phyloP scores from a whole-genome alignment of 352 stramenopile species.

The Pythium aristosporum region DNA sequence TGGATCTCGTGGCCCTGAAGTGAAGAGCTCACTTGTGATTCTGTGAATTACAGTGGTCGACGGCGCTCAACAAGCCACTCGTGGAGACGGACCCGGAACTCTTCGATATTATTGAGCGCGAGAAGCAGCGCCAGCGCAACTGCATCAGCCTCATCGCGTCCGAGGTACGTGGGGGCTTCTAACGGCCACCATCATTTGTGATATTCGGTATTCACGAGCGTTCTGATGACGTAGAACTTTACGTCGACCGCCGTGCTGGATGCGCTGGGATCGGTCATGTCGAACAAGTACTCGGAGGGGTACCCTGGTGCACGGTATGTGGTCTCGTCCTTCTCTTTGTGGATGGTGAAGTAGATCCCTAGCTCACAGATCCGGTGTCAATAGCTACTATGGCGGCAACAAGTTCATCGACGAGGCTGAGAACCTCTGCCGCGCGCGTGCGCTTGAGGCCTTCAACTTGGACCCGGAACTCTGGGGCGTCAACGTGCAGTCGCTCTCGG shows the following conservation, averaged over 20 bases:
- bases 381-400: conserved; percentile 98
- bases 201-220: too few species aligned
- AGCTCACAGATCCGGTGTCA: conserved; percentile 11
- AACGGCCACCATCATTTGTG: too few species aligned
- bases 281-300: conserved; percentile 99
- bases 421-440: conserved; percentile 95
- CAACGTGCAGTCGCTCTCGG: conserved; percentile 97
- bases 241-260: conserved; percentile 97
- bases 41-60: conserved; percentile 44
- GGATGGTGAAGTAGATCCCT: not conserved
- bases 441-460: conserved; percentile 96
- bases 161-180: conserved; percentile 44
- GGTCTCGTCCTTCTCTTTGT: not conserved
- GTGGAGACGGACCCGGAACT: conserved; percentile 91
- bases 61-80: conserved; percentile 88
- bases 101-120: conserved; percentile 95
- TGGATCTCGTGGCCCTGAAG: not conserved
- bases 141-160: conserved; percentile 98
- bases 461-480: conserved; percentile 95
- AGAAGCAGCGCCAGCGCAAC: conserved; percentile 98
- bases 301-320: conserved; percentile 92
- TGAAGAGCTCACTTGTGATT: not conserved
- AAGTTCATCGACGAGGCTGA: conserved; percentile 99
- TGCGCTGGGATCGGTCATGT: conserved; percentile 97
- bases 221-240: conserved; percentile 88